Conservation (phyloP, 140 eudicot species). For the Anethum foeniculum region DNA sequence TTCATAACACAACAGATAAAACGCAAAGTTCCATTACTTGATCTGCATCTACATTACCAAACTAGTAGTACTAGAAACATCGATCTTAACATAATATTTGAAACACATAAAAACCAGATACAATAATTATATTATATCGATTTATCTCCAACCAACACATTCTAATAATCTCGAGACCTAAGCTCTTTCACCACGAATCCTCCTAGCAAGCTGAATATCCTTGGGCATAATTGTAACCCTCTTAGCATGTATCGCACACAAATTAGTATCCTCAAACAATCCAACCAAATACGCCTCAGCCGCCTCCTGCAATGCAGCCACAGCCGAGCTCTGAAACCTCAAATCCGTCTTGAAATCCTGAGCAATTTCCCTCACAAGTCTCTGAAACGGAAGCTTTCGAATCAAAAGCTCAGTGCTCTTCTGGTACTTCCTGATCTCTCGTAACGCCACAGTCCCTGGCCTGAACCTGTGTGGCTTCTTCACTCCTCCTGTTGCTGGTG, state of each 20-base stretch:
- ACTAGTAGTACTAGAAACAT: too few relatives aligned
- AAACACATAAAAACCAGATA: neutral
- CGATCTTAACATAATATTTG: too few relatives aligned
- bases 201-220: slow-evolving; percentile 5
- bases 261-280: neutral
- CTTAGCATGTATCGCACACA: slow-evolving; percentile 4
- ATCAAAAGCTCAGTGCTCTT: neutral
- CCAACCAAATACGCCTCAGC: slow-evolving; percentile 7
- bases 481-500: slow-evolving; percentile 11
- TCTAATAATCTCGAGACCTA: neutral
- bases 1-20: too few relatives aligned
- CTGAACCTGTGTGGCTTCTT: slow-evolving; percentile 12
- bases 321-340: slow-evolving; percentile 6
- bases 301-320: neutral
- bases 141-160: too few relatives aligned
- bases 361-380: slow-evolving; percentile 11
- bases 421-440: slow-evolving; percentile 7
- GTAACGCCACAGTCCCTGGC: neutral
- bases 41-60: too few relatives aligned
- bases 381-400: neutral
- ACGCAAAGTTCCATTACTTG: too few relatives aligned
- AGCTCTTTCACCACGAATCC: slow-evolving; percentile 4
- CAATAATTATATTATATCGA: neutral
- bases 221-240: slow-evolving; percentile 1
- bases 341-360: slow-evolving; percentile 6